A percentile compares a stretch with the other conserved stretches of the same genome.
These are phyloP conservation scores for Aspergillus asperescens DNA, from an alignment of 495 filamentous ascomycete species.

Conservation along the genomic window DNA sequence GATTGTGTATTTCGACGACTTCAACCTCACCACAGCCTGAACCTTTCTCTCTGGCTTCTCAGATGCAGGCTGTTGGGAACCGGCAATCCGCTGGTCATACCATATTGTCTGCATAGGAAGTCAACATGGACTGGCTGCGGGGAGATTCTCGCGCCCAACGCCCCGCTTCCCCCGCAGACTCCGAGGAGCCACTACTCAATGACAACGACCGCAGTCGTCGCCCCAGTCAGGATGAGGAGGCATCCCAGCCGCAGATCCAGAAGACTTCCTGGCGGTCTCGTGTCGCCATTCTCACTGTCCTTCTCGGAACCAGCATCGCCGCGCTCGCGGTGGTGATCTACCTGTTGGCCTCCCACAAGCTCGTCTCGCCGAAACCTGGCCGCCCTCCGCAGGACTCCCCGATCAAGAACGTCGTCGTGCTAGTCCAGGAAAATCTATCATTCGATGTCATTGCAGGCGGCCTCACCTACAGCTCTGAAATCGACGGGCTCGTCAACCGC, in stretches of 20 bases:
- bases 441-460: slow-evolving; percentile 43
- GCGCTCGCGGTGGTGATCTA: not conserved
- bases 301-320: not conserved
- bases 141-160: not conserved
- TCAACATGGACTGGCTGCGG: slow-evolving; percentile 2
- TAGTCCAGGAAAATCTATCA: slow-evolving; percentile 43
- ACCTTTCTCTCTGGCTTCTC: too few species aligned
- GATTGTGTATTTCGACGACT: too few species aligned
- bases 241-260: not conserved
- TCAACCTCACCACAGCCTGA: too few species aligned
- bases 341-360: not conserved
- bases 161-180: not conserved
- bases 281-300: not conserved
- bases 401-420: slow-evolving; percentile 43
- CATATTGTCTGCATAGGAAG: too few species aligned
- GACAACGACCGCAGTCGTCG: slow-evolving; percentile 1
- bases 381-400: slow-evolving; percentile 10
- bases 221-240: slow-evolving; percentile 3
- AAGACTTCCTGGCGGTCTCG: not conserved
- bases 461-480: slow-evolving; percentile 30
- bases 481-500: slow-evolving; percentile 32
- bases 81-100: too few species aligned
- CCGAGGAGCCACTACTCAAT: slow-evolving; percentile 4
- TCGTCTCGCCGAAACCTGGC: not conserved
- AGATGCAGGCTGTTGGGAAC: too few species aligned